Evolutionary conservation across 1,284 basidiomycete species (phyloP).

Genomic region (Apiotrichum gamsii): DNA sequence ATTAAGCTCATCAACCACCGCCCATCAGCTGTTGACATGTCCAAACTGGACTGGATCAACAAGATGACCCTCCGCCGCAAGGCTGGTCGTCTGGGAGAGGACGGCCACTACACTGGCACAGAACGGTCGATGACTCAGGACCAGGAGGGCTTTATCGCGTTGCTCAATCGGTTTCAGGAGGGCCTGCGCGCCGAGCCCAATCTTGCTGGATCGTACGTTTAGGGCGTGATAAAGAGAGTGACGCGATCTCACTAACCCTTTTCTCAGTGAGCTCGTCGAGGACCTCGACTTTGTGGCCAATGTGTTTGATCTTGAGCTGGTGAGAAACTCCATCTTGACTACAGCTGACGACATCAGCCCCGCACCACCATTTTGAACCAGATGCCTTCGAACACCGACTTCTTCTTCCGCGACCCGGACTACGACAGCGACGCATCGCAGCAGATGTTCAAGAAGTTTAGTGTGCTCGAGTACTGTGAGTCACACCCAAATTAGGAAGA

Average conservation of each 20-base stretch:
- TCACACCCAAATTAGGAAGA: no score
- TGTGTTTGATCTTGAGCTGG: constrained; percentile 44
- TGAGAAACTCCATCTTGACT: constrained; percentile 16
- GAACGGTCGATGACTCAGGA: no score
- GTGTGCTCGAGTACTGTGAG: constrained; percentile 51
- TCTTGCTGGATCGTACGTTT: constrained; percentile 20
- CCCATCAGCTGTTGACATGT: constrained; percentile 38
- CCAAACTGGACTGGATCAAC: constrained; percentile 45
- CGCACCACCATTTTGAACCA: constrained; percentile 64
- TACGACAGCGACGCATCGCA: constrained; percentile 55
- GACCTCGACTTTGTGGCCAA: constrained; percentile 34
- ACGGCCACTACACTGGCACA: no score
- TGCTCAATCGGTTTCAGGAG: constrained; percentile 34
- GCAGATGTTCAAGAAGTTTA: constrained; percentile 53
- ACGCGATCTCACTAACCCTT: not conserved
- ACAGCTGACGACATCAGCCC: constrained; percentile 50
- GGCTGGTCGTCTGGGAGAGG: constrained; percentile 30
- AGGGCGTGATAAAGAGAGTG: constrained; percentile 10
- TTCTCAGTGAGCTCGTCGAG: constrained; percentile 29
- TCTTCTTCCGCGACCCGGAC: constrained; percentile 67
- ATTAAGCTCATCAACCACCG: constrained; percentile 35
- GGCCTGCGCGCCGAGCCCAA: constrained; percentile 31
- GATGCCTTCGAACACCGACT: constrained; percentile 60
- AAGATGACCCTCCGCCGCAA: constrained; percentile 43
- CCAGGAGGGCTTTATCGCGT: no score